phyloP scores from a whole-genome alignment of 306 rosid species.

The Vigna trinervia region DNA sequence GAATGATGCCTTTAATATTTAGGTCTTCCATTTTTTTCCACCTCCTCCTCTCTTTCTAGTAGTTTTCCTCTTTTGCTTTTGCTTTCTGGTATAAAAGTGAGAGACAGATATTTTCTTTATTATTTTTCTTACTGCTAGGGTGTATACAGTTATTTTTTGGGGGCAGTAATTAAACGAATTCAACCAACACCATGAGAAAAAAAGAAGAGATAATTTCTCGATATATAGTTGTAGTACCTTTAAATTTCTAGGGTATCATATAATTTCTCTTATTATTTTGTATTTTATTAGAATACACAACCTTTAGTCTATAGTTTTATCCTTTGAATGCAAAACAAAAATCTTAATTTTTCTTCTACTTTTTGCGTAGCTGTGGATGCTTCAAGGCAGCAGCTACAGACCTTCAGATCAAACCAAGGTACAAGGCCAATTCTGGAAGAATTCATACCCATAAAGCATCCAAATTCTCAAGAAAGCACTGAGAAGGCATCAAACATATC shows the following conservation, averaged over 20 bases:
- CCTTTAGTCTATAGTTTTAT: neutral
- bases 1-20: slow-evolving; percentile 36
- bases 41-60: slow-evolving; percentile 11
- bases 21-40: slow-evolving; percentile 21
- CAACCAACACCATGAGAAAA: neutral
- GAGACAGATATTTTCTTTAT: neutral
- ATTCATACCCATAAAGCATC: slow-evolving; percentile 76
- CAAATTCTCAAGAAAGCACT: slow-evolving; percentile 58
- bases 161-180: neutral
- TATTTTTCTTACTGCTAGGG: neutral
- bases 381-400: slow-evolving; percentile 76
- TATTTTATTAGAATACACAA: neutral
- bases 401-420: slow-evolving; percentile 60
- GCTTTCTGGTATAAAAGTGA: slow-evolving; percentile 23
- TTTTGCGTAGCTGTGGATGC: slow-evolving; percentile 67
- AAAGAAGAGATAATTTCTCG: neutral
- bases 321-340: slow-evolving; percentile 37
- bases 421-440: slow-evolving; percentile 82
- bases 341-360: neutral
- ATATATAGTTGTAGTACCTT: neutral
- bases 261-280: neutral
- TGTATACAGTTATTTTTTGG: neutral
- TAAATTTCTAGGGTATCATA: neutral
- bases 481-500: slow-evolving; percentile 58
- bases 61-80: slow-evolving; percentile 42